phyloP scores from a whole-genome alignment of 2,329 filamentous ascomycete genomes.

The Mollisiaceae sp. region DNA sequence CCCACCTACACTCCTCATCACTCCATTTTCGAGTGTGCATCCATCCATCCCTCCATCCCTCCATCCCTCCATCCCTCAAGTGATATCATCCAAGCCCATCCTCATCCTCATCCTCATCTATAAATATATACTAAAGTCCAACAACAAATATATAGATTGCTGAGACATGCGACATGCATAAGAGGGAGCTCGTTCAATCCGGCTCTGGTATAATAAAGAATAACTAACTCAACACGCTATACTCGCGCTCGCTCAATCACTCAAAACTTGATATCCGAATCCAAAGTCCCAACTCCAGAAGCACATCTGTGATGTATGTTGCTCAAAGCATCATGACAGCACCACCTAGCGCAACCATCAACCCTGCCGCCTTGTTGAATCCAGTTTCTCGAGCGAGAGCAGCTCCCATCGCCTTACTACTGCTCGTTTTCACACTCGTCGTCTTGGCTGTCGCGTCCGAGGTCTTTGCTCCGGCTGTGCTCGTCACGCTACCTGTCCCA shows the following conservation, averaged over 20 bases:
- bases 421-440: slow-evolving; percentile 31
- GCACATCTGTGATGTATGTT: no score
- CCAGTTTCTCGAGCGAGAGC: slow-evolving; percentile 29
- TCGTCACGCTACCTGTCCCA: background rate
- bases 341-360: slow-evolving; percentile 33
- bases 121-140: background rate
- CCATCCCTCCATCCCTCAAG: background rate
- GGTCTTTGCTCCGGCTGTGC: background rate
- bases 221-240: background rate
- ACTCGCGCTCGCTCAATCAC: background rate
- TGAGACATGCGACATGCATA: background rate
- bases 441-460: background rate
- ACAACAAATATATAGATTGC: background rate
- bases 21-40: background rate
- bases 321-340: slow-evolving; percentile 32
- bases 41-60: no score
- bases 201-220: background rate
- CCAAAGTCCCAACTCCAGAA: background rate
- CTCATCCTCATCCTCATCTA: background rate
- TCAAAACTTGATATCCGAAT: background rate
- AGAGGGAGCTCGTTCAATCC: background rate
- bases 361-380: slow-evolving; percentile 21
- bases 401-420: slow-evolving; percentile 21
- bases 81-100: background rate
- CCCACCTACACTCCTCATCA: slow-evolving; percentile 2